Conservation (phyloP, 352 stramenopile species). For the Globisporangium uncinulatum region DNA sequence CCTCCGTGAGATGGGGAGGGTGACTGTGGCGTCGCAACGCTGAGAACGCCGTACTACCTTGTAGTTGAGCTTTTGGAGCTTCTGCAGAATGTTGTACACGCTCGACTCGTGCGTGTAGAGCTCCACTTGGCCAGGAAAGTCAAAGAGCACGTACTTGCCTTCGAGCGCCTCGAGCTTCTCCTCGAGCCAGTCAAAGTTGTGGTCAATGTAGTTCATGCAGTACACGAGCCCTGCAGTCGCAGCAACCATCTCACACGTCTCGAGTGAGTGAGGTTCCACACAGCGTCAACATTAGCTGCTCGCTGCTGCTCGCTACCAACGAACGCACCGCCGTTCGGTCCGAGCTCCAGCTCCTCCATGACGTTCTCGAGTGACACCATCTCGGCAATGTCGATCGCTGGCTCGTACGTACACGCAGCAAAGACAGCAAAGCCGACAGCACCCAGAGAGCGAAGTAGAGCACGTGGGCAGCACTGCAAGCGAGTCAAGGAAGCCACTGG, state of each 20-base stretch:
- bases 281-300: neutral
- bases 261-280: too few species aligned
- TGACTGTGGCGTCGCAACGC: neutral
- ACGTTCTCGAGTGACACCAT: slow-evolving; percentile 95
- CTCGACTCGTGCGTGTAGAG: slow-evolving; percentile 98
- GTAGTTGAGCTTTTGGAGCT: slow-evolving; percentile 89
- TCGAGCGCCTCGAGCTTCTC: slow-evolving; percentile 81
- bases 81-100: slow-evolving; percentile 94
- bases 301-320: neutral
- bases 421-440: slow-evolving; percentile 3
- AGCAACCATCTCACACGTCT: too few species aligned
- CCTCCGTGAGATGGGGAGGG: slow-evolving; percentile 15
- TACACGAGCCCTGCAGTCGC: slow-evolving; percentile 88
- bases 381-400: slow-evolving; percentile 92
- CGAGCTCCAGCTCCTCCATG: slow-evolving; percentile 93
- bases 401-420: slow-evolving; percentile 30
- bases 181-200: slow-evolving; percentile 98
- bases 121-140: slow-evolving; percentile 99
- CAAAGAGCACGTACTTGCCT: slow-evolving; percentile 96
- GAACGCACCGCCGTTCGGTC: slow-evolving; percentile 90
- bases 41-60: slow-evolving; percentile 27
- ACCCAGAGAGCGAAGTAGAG: neutral
- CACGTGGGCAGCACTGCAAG: too few species aligned
- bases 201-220: slow-evolving; percentile 98
- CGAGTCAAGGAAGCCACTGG: slow-evolving; percentile 5